Conservation (phyloP, 2,329 filamentous ascomycete genomes). For the Pezicula radicicola region DNA sequence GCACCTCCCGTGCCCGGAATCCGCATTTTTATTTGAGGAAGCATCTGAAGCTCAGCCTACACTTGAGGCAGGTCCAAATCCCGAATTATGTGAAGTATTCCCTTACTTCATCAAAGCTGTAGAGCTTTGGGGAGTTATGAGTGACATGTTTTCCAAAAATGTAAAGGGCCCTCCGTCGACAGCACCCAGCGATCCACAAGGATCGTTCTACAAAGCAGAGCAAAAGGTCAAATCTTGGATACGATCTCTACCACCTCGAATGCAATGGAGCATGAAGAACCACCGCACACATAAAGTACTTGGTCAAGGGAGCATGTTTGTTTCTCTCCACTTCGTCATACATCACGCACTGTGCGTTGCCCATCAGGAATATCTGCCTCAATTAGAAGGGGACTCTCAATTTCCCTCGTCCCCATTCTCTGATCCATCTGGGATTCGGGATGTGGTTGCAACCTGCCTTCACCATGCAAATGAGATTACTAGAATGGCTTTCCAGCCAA, state of each 20-base stretch:
- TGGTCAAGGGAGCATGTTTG: neutral
- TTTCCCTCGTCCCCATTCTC: neutral
- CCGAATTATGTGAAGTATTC: neutral
- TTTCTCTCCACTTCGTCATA: neutral
- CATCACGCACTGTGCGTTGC: neutral
- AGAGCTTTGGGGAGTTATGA: neutral
- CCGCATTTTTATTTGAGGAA: constrained; percentile 1
- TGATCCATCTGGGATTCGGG: neutral
- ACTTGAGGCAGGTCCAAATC: neutral
- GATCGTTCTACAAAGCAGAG: neutral
- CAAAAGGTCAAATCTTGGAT: neutral
- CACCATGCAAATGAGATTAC: neutral
- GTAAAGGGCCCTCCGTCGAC: neutral
- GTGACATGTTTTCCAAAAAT: neutral
- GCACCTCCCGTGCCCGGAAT: neutral
- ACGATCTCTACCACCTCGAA: neutral
- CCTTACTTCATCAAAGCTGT: neutral
- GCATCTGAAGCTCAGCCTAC: neutral
- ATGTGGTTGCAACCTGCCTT: neutral
- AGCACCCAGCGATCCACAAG: neutral
- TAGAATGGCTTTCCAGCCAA: neutral
- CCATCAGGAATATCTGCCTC: neutral
- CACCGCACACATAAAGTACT: neutral
- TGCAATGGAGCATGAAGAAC: constrained; percentile 1
- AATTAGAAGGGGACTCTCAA: neutral